Percentiles rank a stretch among this genome's conserved stretches.
Evolutionary conservation across 75 land plant genomes (phyloP).

Genomic region (Pinus tabuliformis): DNA sequence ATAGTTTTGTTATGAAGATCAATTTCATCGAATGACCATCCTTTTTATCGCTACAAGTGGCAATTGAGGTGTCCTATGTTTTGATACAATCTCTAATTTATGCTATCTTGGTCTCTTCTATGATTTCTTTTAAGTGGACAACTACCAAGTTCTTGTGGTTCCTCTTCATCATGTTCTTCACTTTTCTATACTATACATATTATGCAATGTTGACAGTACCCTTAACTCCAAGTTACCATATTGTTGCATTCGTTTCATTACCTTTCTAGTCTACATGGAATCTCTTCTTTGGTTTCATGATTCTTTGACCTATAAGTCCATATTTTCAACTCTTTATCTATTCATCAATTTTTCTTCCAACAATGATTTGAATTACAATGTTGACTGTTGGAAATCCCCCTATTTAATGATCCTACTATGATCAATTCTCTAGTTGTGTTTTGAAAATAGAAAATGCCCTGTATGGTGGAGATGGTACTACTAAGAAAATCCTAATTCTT

Average conservation of each 20-base stretch:
- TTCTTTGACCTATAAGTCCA: constrained; percentile 61
- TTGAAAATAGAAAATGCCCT: constrained; percentile 58
- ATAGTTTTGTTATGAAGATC: too few relatives aligned
- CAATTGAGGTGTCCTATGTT: too few relatives aligned
- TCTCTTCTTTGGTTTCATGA: constrained; percentile 78
- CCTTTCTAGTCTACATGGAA: constrained; percentile 79
- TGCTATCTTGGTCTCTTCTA: constrained; percentile 22
- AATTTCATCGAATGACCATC: too few relatives aligned
- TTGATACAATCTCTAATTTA: too few relatives aligned
- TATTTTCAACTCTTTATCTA: too few relatives aligned
- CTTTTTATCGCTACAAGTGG: too few relatives aligned
- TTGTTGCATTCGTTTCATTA: constrained; percentile 68
- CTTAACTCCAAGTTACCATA: constrained; percentile 67
- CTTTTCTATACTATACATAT: constrained; percentile 78
- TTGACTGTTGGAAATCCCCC: too few relatives aligned
- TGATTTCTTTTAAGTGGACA: constrained; percentile 87
- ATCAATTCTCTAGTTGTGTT: too few relatives aligned
- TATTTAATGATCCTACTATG: too few relatives aligned
- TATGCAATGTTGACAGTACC: constrained; percentile 89
- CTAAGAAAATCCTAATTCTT: constrained; percentile 43
- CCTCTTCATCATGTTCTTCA: constrained; percentile 65
- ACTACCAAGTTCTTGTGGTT: constrained; percentile 89
- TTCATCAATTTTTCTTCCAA: too few relatives aligned
- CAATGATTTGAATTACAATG: too few relatives aligned
- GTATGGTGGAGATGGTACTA: too few relatives aligned